These are phyloP conservation scores for Ascochyta rabiei DNA, from an alignment of 2,329 filamentous ascomycete species.

Conservation along the genomic window DNA sequence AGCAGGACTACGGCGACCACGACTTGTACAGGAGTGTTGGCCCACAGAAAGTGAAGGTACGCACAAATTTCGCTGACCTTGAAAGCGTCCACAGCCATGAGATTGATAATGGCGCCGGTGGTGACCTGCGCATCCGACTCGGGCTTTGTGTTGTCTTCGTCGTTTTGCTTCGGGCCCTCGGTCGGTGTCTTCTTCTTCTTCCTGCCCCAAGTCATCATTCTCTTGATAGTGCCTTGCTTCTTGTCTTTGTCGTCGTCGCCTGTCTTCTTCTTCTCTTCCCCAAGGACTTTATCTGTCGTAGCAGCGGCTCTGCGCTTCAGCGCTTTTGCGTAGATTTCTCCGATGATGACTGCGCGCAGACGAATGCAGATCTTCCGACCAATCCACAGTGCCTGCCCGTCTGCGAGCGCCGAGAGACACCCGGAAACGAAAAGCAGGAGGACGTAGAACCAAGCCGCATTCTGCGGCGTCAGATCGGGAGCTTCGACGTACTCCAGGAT, in stretches of 20 bases:
- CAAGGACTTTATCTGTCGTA: constrained; percentile 72
- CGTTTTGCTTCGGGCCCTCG: constrained; percentile 50
- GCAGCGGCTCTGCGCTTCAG: constrained; percentile 87
- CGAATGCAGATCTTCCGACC: constrained; percentile 94
- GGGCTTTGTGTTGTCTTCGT: constrained; percentile 33
- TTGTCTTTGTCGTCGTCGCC: constrained; percentile 50
- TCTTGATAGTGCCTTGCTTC: constrained; percentile 48
- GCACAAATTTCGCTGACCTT: constrained; percentile 95
- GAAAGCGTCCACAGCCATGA: constrained; percentile 99
- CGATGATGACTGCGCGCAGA: constrained; percentile 91
- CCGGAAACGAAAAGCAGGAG: constrained; percentile 86
- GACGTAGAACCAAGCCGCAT: constrained; percentile 95
- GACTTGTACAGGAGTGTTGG: constrained; percentile 87
- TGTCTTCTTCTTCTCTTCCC: constrained; percentile 58
- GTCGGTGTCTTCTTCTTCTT: constrained; percentile 58
- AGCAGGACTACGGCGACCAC: constrained; percentile 79
- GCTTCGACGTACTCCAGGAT: constrained; percentile 95
- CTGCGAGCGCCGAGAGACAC: constrained; percentile 78
- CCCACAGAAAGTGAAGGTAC: constrained; percentile 95
- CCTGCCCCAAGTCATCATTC: constrained; percentile 62
- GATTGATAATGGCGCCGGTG: constrained; percentile 96
- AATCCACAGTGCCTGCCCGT: constrained; percentile 88
- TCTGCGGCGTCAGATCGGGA: constrained; percentile 74
- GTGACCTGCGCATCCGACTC: constrained; percentile 77
- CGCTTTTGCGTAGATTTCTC: constrained; percentile 96